Percentiles rank a stretch among this genome's conserved stretches.
These are phyloP conservation scores for Vaccinium corymbosum DNA, from an alignment of 148 eudicot species.

Conservation along the genomic window DNA sequence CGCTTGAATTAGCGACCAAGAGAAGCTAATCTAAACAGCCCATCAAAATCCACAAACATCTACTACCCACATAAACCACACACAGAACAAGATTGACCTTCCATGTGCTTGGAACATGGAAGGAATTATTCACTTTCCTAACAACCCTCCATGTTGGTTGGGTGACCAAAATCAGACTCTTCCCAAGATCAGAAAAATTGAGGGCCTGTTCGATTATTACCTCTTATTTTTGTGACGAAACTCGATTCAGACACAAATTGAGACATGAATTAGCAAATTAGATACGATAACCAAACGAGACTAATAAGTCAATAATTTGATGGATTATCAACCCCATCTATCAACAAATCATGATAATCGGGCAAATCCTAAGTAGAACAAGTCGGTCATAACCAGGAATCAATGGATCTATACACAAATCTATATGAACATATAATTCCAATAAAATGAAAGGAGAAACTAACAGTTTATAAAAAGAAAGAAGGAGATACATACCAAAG, in stretches of 20 bases:
- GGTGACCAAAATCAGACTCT: background rate
- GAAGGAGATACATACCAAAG: conserved; percentile 55
- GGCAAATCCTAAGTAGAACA: background rate
- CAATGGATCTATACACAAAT: background rate
- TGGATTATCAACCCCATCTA: background rate
- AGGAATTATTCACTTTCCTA: background rate
- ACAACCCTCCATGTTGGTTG: background rate
- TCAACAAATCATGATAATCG: background rate
- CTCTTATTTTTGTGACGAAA: background rate
- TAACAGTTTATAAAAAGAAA: background rate
- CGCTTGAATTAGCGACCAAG: background rate
- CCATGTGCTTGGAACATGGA: background rate
- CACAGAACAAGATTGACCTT: background rate
- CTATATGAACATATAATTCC: background rate
- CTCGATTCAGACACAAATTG: background rate
- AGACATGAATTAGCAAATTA: background rate
- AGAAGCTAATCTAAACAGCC: background rate
- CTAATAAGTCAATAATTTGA: background rate
- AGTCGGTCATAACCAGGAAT: background rate
- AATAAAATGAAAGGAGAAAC: background rate
- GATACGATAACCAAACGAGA: background rate
- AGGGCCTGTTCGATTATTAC: background rate
- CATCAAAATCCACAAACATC: background rate
- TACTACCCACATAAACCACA: background rate
- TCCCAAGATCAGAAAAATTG: background rate